Base-by-base conservation (phyloP, 2,329 filamentous ascomycete species). In the Penicillium sp. region DNA sequence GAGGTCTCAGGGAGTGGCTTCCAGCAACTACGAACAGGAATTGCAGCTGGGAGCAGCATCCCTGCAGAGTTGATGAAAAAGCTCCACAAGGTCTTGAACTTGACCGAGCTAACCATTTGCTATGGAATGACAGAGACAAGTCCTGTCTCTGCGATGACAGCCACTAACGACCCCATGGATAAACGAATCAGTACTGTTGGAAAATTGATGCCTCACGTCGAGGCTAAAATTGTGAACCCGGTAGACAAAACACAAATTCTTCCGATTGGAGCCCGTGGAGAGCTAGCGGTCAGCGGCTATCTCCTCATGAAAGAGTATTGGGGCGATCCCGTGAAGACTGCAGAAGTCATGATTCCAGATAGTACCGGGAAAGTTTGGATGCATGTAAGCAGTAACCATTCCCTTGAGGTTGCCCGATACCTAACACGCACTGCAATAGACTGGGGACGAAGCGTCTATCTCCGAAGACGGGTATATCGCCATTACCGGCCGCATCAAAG, bases 41-140 rank as follows among this genome's bases (percentile, higher is more conserved):
- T 97, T 63, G 92, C 89, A 10, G 91, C 93, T 0, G 94, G 94
- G 0, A 89, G 85, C 51, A 89, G 86, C n/a, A 88, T 97, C 1
- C 93, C 94, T 0, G 85, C 88, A 18, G 83, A 90, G 49, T 79
- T 97, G 24, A 96, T 73, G 75, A 75, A 71, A 63, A 77, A 67
- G 55, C 76, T 97, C 6, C 89, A 93, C 71, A 81, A 81, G 21
- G 81, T 78, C 1, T 79, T 97, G 8, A 94, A 94, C 45, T 77
- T 97, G 16, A 84, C 82, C 0, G 89, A 96, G 52, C 76, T 97
- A 19, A 93, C 92, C 0, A 97, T 96, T 60, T 96, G 92, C 79
- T 97, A 97, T 72, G 92, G 92, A 57, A 96, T 96, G 92, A 97
- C 92, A 1, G 92, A 97, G 75, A 97, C 92, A 58, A 89, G 66